phyloP scores from a whole-genome alignment of 768 basidiomycete species.

The Russula lepida region DNA sequence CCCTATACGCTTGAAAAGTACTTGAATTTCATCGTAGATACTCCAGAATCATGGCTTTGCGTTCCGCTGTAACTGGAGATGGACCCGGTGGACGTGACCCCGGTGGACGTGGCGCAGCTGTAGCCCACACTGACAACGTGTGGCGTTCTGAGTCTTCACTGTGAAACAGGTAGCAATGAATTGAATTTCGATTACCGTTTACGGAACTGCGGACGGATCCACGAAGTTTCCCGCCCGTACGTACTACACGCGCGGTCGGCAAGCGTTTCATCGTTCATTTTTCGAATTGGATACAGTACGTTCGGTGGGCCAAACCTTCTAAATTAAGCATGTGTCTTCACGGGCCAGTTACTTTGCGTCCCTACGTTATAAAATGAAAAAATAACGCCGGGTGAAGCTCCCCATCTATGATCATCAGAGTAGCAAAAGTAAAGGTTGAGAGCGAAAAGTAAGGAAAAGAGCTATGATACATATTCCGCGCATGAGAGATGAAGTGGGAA shows the following conservation, averaged over 20 bases:
- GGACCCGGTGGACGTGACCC: not conserved
- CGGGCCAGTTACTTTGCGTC: conserved; percentile 13
- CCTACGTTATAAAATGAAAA: conserved; percentile 9
- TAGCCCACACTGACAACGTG: not conserved
- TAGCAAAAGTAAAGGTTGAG: conserved; percentile 6
- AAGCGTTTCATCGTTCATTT: not conserved
- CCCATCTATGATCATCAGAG: conserved; percentile 15
- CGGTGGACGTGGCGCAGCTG: not conserved
- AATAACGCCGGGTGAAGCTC: conserved; percentile 7
- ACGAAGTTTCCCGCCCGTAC: not conserved
- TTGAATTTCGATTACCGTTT: conserved; percentile 4
- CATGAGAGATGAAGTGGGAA: not conserved
- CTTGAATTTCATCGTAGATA: not conserved
- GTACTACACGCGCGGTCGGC: not conserved
- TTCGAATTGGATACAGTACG: not conserved
- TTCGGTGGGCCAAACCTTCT: conserved; percentile 14
- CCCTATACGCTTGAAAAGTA: not conserved
- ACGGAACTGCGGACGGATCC: not conserved
- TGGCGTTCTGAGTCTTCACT: not conserved
- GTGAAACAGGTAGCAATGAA: conserved; percentile 1
- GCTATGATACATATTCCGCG: conserved; percentile 9
- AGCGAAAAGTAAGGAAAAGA: not conserved
- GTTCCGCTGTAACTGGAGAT: not conserved
- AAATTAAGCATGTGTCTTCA: conserved; percentile 14
- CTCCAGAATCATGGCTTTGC: not conserved